phyloP scores from a whole-genome alignment of 306 rosid species.

The Bauhinia variegata region DNA sequence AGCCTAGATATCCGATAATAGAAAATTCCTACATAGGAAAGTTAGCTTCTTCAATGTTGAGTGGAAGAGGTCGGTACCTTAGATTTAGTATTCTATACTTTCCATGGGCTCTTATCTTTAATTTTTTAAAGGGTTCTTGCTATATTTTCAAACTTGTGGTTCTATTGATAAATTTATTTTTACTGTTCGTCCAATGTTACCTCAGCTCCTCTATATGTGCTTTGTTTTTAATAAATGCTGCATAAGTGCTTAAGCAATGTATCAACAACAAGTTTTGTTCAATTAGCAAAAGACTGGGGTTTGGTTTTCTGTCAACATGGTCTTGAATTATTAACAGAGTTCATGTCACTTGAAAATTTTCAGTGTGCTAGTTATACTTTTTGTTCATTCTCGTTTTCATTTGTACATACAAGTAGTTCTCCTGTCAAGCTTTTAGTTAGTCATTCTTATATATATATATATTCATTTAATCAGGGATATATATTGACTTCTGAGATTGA shows the following conservation, averaged over 20 bases:
- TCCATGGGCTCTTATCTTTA: background rate
- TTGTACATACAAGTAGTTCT: too few species aligned
- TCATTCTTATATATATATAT: constrained; percentile 21
- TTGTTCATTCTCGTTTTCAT: background rate
- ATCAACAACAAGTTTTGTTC: background rate
- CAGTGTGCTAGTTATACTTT: background rate
- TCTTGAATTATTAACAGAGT: constrained; percentile 18
- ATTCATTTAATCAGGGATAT: constrained; percentile 68
- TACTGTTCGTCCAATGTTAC: too few species aligned
- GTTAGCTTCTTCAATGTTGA: constrained; percentile 32
- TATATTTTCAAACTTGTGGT: background rate
- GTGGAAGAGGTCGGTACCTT: constrained; percentile 10
- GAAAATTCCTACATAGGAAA: background rate
- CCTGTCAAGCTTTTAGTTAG: constrained; percentile 11
- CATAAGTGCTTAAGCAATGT: background rate
- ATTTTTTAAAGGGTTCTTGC: background rate
- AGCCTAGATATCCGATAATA: constrained; percentile 23
- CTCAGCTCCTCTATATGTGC: background rate
- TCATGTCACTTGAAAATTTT: constrained; percentile 12
- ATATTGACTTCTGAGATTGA: constrained; percentile 90
- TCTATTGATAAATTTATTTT: too few species aligned
- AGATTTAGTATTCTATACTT: constrained; percentile 7
- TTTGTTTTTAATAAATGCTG: background rate
- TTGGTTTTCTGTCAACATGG: background rate
- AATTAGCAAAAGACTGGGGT: background rate